Base-by-base conservation (phyloP, 1,139 yeast species). In the Debaryomyces robertsiae region DNA sequence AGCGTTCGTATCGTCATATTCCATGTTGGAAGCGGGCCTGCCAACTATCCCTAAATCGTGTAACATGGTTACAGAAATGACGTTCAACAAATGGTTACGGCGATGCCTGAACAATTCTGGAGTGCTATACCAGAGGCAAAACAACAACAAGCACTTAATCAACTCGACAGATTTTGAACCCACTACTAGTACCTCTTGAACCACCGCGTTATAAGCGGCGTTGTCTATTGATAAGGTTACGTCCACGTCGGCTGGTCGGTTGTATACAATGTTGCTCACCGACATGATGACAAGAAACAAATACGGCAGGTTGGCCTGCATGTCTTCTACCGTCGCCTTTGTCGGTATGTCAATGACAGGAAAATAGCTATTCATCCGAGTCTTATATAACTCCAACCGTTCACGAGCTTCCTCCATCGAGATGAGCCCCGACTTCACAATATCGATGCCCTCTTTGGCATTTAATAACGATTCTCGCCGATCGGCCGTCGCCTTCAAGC, bases 31-130 rank as follows among this genome's bases (percentile, higher is more conserved):
- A 23, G 16, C 7, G 0, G 81, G 73, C 29, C 75, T 60, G 3
- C 77, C 75, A n/a, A 81, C 79, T 6, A 88, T 72, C 0, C 95
- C 95, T 44, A 89, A 61, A 57, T 90, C 96, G 48, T 81, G 84
- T 2, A 86, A 75, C 61, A 90, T 67, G 2, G 84, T 73, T n/a
- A 84, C 80, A 38, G 90, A 79, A 22, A 87, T 65, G 7, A 79
- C 71, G 42, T 82, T 79, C 48, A 87, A 71, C 42, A 88, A 64
- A 57, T 87, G 94, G 49, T 83, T 82, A 39, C 95, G 77, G 45
- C 94, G 78, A 52, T 85, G 86, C 49, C 82, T 85, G 48, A 86
- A 85, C 50, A 87, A 67, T 60, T 88, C 96, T 0, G 95, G 89
- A 5, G 88, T 79, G 49, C 85, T 87, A 58, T 88, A 88, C 95